Evolutionary conservation across 305 asterid species (phyloP).

Genomic region (Andrographis paniculata): DNA sequence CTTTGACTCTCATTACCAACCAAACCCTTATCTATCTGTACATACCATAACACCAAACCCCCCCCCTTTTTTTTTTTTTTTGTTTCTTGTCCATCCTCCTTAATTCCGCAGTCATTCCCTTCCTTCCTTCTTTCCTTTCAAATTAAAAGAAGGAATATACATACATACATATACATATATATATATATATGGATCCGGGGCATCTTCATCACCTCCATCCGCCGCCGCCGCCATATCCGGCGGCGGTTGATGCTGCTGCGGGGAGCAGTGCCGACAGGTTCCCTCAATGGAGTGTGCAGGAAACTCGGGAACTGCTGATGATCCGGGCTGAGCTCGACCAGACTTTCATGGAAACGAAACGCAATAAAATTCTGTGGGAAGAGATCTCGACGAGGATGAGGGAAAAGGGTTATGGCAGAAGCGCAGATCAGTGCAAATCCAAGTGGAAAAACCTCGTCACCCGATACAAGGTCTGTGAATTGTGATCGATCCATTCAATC

Average conservation of each 20-base stretch:
- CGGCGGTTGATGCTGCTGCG: slow-evolving; percentile 29
- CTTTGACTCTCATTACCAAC: too few relatives aligned
- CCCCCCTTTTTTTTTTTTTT: slow-evolving; percentile 29
- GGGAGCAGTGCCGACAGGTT: slow-evolving; percentile 43
- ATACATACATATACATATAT: neutral
- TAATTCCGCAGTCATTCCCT: slow-evolving; percentile 27
- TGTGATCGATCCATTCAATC: too few relatives aligned
- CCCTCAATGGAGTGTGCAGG: slow-evolving; percentile 94
- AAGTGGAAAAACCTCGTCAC: slow-evolving; percentile 97
- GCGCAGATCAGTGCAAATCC: slow-evolving; percentile 95
- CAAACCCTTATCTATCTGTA: too few relatives aligned
- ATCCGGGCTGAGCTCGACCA: slow-evolving; percentile 86
- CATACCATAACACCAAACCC: slow-evolving; percentile 21
- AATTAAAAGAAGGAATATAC: too few relatives aligned
- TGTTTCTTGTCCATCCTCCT: too few relatives aligned
- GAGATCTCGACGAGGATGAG: slow-evolving; percentile 70
- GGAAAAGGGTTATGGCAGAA: slow-evolving; percentile 69
- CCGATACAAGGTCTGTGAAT: slow-evolving; percentile 55
- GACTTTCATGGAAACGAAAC: slow-evolving; percentile 77
- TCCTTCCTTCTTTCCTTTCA: slow-evolving; percentile 27
- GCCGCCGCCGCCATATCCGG: too few relatives aligned
- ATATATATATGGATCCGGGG: slow-evolving; percentile 41
- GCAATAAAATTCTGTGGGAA: slow-evolving; percentile 83
- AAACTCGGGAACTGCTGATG: slow-evolving; percentile 66
- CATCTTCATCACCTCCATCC: slow-evolving; percentile 36